phyloP scores from a whole-genome alignment of 2,329 filamentous ascomycete species.

The Aspergillus piperis region DNA sequence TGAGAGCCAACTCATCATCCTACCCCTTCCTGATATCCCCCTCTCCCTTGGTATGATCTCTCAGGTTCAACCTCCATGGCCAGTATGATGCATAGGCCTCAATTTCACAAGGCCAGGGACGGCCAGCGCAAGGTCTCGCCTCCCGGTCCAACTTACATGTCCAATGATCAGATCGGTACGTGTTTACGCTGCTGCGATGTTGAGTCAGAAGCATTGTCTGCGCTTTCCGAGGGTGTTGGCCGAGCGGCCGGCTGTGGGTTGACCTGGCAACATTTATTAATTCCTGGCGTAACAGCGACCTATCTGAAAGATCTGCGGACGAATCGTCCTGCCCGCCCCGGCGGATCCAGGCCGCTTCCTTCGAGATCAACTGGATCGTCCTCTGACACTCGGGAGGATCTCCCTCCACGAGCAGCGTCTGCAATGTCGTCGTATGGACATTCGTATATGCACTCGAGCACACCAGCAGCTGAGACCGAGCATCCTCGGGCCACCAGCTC shows the following conservation, averaged over 20 bases:
- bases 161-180: constrained; percentile 50
- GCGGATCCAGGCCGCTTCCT: constrained; percentile 62
- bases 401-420: constrained; percentile 46
- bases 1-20: constrained; percentile 16
- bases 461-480: constrained; percentile 23
- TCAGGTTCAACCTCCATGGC: constrained; percentile 7
- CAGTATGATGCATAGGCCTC: constrained; percentile 42
- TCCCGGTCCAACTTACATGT: constrained; percentile 50
- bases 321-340: constrained; percentile 59
- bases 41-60: constrained; percentile 7
- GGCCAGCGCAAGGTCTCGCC: constrained; percentile 49
- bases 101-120: constrained; percentile 31
- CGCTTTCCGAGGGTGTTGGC: constrained; percentile 20
- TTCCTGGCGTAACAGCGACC: constrained; percentile 46
- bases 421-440: constrained; percentile 43
- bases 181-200: constrained; percentile 27
- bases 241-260: constrained; percentile 19
- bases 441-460: constrained; percentile 20
- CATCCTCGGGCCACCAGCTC: constrained; percentile 43
- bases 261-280: constrained; percentile 12
- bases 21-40: constrained; percentile 4
- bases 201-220: constrained; percentile 20
- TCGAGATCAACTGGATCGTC: constrained; percentile 44
- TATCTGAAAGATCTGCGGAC: constrained; percentile 63
- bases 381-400: constrained; percentile 27